phyloP scores from a whole-genome alignment of 2,329 filamentous ascomycete species.

The Claviceps digitariae region DNA sequence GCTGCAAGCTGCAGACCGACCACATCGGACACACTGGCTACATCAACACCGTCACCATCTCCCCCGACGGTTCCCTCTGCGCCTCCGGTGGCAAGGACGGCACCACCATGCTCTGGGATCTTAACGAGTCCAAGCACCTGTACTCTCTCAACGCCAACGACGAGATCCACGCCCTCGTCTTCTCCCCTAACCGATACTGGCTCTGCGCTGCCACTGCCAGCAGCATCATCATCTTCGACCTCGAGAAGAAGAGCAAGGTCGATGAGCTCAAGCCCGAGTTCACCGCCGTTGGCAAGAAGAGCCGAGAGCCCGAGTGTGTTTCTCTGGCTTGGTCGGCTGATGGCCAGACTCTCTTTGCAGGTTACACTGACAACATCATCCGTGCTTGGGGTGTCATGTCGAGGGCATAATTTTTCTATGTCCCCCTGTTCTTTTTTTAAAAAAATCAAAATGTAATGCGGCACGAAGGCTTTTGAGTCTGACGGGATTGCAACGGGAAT shows the following conservation, averaged over 20 bases:
- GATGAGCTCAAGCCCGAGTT: constrained; percentile 99
- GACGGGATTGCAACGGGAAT: neutral
- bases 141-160: constrained; percentile 99
- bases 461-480: neutral
- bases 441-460: constrained; percentile 3
- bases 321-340: constrained; percentile 95
- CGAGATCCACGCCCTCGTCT: constrained; percentile 99
- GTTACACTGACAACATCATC: constrained; percentile 99
- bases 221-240: constrained; percentile 99
- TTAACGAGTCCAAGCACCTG: constrained; percentile 99
- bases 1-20: constrained; percentile 99
- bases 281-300: constrained; percentile 96
- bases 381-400: constrained; percentile 97
- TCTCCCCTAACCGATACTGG: constrained; percentile 99
- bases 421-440: constrained; percentile 7
- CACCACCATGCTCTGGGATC: constrained; percentile 99
- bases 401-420: constrained; percentile 49
- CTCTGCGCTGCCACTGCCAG: constrained; percentile 94
- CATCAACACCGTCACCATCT: constrained; percentile 99
- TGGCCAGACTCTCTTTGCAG: constrained; percentile 97
- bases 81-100: constrained; percentile 99
- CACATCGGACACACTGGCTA: constrained; percentile 99
- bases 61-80: constrained; percentile 96
- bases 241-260: constrained; percentile 99
- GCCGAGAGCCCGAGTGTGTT: constrained; percentile 95